A percentile compares a stretch with the other conserved stretches of the same genome.
Conservation (phyloP, 225 moss, liverwort and hornwort species). For the Marchantia polymorpha region DNA sequence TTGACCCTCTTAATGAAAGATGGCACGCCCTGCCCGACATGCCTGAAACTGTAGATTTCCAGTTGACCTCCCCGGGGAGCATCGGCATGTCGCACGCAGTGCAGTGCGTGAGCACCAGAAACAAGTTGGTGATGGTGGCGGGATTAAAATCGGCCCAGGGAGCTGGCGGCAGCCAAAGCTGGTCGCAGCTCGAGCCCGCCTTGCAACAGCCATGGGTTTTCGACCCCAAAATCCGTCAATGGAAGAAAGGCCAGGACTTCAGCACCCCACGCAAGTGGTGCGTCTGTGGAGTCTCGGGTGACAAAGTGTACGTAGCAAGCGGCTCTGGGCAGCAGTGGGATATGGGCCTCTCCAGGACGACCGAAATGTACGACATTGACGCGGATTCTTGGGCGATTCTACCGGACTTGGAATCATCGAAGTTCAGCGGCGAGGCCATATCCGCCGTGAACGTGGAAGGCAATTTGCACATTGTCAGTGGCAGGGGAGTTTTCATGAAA, state of each 20-base stretch:
- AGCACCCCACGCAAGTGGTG: constrained; percentile 76
- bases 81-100: constrained; percentile 67
- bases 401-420: constrained; percentile 53
- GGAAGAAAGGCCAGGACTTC: constrained; percentile 59
- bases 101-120: constrained; percentile 61
- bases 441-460: constrained; percentile 40
- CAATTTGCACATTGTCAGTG: constrained; percentile 65
- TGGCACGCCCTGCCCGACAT: constrained; percentile 63
- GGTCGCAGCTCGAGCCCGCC: constrained; percentile 68
- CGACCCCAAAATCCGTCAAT: constrained; percentile 47
- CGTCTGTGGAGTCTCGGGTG: constrained; percentile 62
- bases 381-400: constrained; percentile 49
- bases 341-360: constrained; percentile 54
- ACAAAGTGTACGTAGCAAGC: constrained; percentile 66
- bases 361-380: constrained; percentile 50
- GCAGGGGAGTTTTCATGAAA: constrained; percentile 56
- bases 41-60: constrained; percentile 66
- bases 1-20: constrained; percentile 43
- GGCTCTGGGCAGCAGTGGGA: constrained; percentile 74
- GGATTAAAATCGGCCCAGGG: constrained; percentile 41
- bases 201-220: constrained; percentile 65
- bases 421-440: constrained; percentile 86
- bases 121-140: constrained; percentile 70
- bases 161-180: constrained; percentile 32
- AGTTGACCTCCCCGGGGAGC: constrained; percentile 62